A percentile compares a stretch with the other conserved stretches of the same genome.
Conservation (phyloP, 2,329 filamentous ascomycete genomes). For the Lomentospora prolificans region DNA sequence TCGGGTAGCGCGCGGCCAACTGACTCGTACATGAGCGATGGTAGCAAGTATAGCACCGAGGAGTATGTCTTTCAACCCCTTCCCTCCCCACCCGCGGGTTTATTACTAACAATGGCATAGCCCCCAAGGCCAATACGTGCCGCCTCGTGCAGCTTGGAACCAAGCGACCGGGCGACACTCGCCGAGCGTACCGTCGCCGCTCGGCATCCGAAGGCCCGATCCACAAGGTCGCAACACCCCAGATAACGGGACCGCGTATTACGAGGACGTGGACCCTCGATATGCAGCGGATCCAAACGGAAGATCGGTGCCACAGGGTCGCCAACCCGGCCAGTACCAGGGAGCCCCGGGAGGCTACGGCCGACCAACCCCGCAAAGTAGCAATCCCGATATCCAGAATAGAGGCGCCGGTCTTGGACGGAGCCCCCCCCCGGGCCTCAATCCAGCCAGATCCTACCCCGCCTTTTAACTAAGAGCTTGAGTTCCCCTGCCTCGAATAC, state of each 20-base stretch:
- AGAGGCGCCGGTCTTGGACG: conserved; percentile 62
- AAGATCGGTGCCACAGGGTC: conserved; percentile 19
- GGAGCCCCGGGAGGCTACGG: conserved; percentile 15
- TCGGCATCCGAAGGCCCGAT: conserved; percentile 15
- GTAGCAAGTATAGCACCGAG: conserved; percentile 62
- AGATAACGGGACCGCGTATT: conserved; percentile 49
- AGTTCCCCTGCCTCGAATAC: neutral
- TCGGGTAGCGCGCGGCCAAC: conserved; percentile 18
- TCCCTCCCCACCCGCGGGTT: conserved; percentile 6
- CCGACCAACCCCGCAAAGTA: conserved; percentile 19
- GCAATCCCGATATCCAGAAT: conserved; percentile 20
- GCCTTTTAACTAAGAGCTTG: neutral
- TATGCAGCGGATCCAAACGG: conserved; percentile 45
- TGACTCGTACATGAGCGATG: conserved; percentile 48
- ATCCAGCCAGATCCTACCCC: neutral
- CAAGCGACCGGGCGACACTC: conserved; percentile 32
- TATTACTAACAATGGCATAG: conserved; percentile 22
- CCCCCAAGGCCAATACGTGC: conserved; percentile 41
- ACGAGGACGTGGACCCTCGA: conserved; percentile 86
- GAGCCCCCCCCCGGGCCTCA: conserved; percentile 42
- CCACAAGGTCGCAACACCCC: conserved; percentile 22
- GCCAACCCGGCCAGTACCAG: conserved; percentile 17
- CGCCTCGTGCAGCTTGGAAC: conserved; percentile 48
- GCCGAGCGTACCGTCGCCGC: conserved; percentile 35
- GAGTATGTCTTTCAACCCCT: conserved; percentile 47